These are phyloP conservation scores for Solanum hybrid DNA, from an alignment of 305 asterid genomes.

Conservation along the genomic window DNA sequence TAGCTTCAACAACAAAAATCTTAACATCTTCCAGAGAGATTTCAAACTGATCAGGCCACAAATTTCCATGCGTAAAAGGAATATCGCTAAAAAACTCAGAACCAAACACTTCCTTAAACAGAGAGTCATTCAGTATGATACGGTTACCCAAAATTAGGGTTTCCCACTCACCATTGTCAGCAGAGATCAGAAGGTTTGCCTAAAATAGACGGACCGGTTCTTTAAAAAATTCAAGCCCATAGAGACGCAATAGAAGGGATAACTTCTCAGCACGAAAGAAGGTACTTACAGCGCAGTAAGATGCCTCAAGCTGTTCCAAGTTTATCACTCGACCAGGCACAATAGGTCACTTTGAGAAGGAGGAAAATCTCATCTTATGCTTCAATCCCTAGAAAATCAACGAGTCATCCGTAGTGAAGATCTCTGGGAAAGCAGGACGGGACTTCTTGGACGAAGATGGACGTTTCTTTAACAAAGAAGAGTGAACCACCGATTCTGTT, in stretches of 20 bases:
- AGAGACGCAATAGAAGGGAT: too few species aligned
- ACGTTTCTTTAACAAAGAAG: neutral
- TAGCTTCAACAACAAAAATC: neutral
- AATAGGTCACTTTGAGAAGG: neutral
- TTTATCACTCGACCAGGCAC: neutral
- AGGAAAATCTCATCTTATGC: neutral
- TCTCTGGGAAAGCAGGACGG: accelerated
- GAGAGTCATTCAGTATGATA: too few species aligned
- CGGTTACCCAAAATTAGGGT: neutral
- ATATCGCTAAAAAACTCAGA: neutral
- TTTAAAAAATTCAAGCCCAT: neutral
- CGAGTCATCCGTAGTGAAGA: neutral
- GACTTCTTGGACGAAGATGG: neutral
- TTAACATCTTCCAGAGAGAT: neutral
- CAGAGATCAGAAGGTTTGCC: too few species aligned
- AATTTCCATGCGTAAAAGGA: neutral
- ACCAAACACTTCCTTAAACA: neutral
- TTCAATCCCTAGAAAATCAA: neutral
- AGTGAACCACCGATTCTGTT: neutral
- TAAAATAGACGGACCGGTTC: neutral
- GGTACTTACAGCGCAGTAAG: neutral
- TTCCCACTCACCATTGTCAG: neutral
- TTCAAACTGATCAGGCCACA: neutral
- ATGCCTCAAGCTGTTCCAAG: neutral
- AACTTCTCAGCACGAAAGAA: neutral